Base-by-base conservation (phyloP, 257 asterid species). In the Solanum clarkiae region DNA sequence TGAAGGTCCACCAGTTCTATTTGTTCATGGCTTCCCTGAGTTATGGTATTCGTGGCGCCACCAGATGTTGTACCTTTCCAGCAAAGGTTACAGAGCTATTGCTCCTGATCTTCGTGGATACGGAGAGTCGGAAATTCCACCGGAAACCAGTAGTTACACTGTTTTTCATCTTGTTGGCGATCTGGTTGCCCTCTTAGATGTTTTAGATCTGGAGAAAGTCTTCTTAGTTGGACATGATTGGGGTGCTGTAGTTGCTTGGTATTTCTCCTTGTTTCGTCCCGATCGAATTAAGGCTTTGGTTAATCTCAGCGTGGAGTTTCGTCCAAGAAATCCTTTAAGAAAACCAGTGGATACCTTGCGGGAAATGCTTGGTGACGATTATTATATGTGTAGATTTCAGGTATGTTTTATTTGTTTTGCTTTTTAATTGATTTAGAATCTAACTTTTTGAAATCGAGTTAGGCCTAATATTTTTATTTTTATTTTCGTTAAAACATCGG, bases 101-200 rank as follows among this genome's bases (percentile, higher is more conserved):
- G 98, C 98, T n/a, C 98, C 98, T 17, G 98, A 95, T 84, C 95
- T 95, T 80, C 95, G 98, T 14, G 98, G 98, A 77, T 94, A 86
- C 83, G 98, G 98, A 2, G 98, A 95, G 81, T 86, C 97, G 29
- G 98, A 93, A 86, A 90, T 95, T 71, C 98, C 98, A 63, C 88
- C 92, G 1, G 86, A 81, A 56, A 72, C 93, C 69, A 3, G 91
- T 85, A 90, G 91, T 88, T 93, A 95, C 90, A 89, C 98, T 51
- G 97, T 51, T n/a, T 90, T 95, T 88, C 95, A 95, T 80, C 87
- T 95, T 36, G 87, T 94, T 65, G 98, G 95, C 2, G 98, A 95
- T 75, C 82, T 94, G 86, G 89, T 93, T 65, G 91, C 94, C 79
- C 83, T 93, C 47, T 57, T 95, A 65, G 98, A 93, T 62, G 87